A percentile compares a stretch with the other conserved stretches of the same genome.
phyloP scores from a whole-genome alignment of 805 yeast species.

The Kodamaea kakaduensis region DNA sequence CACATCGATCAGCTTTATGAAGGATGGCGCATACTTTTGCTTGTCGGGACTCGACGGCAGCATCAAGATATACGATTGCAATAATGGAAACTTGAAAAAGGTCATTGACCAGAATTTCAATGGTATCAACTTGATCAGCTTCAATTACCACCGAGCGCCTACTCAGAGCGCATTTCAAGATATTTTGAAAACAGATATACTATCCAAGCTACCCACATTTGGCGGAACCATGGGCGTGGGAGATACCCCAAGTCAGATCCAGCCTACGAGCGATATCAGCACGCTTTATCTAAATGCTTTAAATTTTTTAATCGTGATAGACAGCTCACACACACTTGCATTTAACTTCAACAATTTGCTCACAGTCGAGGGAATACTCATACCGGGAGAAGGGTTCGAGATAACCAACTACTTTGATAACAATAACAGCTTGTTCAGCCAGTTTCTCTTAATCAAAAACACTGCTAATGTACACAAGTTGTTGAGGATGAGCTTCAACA shows the following conservation, averaged over 20 bases:
- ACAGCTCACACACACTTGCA: conserved; percentile 19
- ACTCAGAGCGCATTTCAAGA: conserved; percentile 13
- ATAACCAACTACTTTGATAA: conserved; percentile 19
- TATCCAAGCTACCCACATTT: conserved; percentile 34
- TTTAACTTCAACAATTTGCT: conserved; percentile 30
- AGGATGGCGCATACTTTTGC: conserved; percentile 39
- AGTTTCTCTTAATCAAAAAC: conserved; percentile 21
- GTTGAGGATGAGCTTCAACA: conserved; percentile 14
- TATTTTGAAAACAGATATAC: conserved; percentile 26
- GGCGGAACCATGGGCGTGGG: conserved; percentile 12
- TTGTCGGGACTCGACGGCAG: conserved; percentile 42
- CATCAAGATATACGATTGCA: conserved; percentile 43
- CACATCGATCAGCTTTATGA: conserved; percentile 28
- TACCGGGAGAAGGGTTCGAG: conserved; percentile 15
- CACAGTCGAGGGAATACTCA: conserved; percentile 23
- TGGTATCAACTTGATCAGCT: conserved; percentile 16
- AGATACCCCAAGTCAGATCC: conserved; percentile 3
- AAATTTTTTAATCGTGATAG: conserved; percentile 26
- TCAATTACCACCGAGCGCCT: conserved; percentile 11
- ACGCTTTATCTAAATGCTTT: conserved; percentile 11
- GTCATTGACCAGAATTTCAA: conserved; percentile 17
- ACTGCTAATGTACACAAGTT: conserved; percentile 13
- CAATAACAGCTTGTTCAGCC: conserved; percentile 22
- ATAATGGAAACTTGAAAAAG: conserved; percentile 41
- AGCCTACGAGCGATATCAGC: conserved; percentile 12